Conservation (phyloP, 257 asterid species). For the Anisodus tanguticus region DNA sequence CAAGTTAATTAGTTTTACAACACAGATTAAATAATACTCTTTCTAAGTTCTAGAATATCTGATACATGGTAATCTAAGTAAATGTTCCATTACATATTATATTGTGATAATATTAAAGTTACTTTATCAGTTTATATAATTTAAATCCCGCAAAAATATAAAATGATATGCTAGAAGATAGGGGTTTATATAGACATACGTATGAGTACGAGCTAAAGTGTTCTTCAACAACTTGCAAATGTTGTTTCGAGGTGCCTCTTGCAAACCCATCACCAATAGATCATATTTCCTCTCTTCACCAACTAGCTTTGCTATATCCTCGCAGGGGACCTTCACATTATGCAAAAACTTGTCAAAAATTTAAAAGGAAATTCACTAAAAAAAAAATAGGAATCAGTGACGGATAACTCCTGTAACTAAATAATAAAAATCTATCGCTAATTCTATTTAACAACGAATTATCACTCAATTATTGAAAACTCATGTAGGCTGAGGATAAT, state of each 20-base stretch:
- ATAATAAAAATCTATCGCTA: not conserved
- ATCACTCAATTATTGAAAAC: no score
- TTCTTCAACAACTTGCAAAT: slow-evolving; percentile 50
- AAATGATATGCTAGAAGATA: no score
- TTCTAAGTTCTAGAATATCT: no score
- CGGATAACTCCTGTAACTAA: not conserved
- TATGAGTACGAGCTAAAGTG: slow-evolving; percentile 50
- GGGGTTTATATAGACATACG: slow-evolving; percentile 40
- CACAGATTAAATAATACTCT: no score
- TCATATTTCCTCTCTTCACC: slow-evolving; percentile 57
- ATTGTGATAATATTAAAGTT: no score
- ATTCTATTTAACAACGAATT: not conserved
- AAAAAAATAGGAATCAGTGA: not conserved
- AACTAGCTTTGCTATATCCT: slow-evolving; percentile 58
- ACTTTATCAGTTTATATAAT: not conserved
- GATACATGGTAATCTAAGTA: not conserved
- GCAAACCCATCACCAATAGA: slow-evolving; percentile 70
- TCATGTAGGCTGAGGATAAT: no score
- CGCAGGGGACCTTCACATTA: slow-evolving; percentile 46
- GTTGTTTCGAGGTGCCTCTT: slow-evolving; percentile 62
- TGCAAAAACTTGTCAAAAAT: not conserved
- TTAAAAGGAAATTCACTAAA: not conserved
- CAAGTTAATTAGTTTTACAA: no score
- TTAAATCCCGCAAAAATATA: not conserved
- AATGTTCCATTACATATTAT: not conserved